Evolutionary conservation across 495 filamentous ascomycete species (phyloP).

Genomic region (Lophiotrema nucula): DNA sequence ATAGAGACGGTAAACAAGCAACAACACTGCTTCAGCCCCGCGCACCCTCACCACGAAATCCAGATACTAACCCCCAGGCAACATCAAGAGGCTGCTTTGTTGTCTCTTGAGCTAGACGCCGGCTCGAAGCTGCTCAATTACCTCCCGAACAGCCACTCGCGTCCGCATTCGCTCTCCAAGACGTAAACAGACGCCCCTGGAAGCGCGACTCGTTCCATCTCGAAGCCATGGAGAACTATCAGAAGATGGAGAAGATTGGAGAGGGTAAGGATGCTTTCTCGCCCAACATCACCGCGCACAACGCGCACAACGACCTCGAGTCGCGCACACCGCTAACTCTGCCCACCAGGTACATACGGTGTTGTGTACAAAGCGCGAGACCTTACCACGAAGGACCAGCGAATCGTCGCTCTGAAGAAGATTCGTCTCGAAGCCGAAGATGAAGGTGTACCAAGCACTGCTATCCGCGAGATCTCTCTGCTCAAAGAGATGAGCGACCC

Average conservation of each 20-base stretch:
- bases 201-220: background rate
- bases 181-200: background rate
- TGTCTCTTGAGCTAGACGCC: background rate
- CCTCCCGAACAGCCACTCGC: too few relatives aligned
- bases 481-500: slow-evolving; percentile 99
- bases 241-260: slow-evolving; percentile 99
- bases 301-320: background rate
- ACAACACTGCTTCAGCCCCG: slow-evolving; percentile 4
- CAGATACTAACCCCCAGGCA: slow-evolving; percentile 19
- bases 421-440: slow-evolving; percentile 98
- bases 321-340: slow-evolving; percentile 4
- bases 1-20: too few relatives aligned
- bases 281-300: background rate
- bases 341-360: slow-evolving; percentile 45
- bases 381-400: slow-evolving; percentile 82
- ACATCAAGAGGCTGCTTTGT: background rate
- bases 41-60: background rate
- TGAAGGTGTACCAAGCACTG: slow-evolving; percentile 93
- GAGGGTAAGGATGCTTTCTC: slow-evolving; percentile 62
- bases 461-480: slow-evolving; percentile 95
- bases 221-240: slow-evolving; percentile 88
- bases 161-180: too few relatives aligned
- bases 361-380: slow-evolving; percentile 96
- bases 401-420: slow-evolving; percentile 91
- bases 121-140: background rate